Base-by-base conservation (phyloP, 2,329 filamentous ascomycete genomes). In the Trichoderma sp. region DNA sequence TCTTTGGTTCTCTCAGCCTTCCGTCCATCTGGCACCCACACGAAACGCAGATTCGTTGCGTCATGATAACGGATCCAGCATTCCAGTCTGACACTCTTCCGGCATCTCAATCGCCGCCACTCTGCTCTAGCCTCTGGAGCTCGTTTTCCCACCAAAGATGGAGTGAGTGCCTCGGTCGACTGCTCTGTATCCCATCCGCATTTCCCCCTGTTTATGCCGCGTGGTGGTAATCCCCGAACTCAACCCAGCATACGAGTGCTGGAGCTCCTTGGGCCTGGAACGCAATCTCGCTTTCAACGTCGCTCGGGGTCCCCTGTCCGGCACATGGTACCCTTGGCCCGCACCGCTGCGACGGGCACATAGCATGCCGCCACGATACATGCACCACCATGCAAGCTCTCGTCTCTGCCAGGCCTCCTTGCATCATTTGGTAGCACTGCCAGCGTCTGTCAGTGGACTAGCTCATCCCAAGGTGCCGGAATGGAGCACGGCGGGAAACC, bases 271-370 rank as follows among this genome's bases (percentile, higher is more conserved):
- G 49, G 21, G 18, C 26, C 51, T 56, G 52, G 63, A 58, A 32
- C 51, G 63, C 52, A 66, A 66, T 66, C 28, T 66, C 63, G 63
- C 63, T 66, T 66, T 66, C 39, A 46, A 52, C 63, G n/a, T 58
- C 52, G 56, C 18, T 39, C 14, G 43, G 16, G 49, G 60, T 32
- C 63, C 63, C 63, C 32, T 66, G 63, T 26, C 37, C 63, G 63
- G 63, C 24, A 66, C 63, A 56, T 56, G 28, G 18, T 43, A 24
- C 26, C 63, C 52, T 58, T 58, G 34, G 46, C 37, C 52, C 51
- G 56, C 63, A 37, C 52, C 63, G 63, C 63, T 52, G 63, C 63
- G 51, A 37, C 63, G 52, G 55, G 61, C 34, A 43, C 34, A 46
- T 49, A 34, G 30, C n/a, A 34, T 32, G 55, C n/a, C 34, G 37